Conservation (phyloP, 768 basidiomycete species). For the Rossbeevera mucosa region DNA sequence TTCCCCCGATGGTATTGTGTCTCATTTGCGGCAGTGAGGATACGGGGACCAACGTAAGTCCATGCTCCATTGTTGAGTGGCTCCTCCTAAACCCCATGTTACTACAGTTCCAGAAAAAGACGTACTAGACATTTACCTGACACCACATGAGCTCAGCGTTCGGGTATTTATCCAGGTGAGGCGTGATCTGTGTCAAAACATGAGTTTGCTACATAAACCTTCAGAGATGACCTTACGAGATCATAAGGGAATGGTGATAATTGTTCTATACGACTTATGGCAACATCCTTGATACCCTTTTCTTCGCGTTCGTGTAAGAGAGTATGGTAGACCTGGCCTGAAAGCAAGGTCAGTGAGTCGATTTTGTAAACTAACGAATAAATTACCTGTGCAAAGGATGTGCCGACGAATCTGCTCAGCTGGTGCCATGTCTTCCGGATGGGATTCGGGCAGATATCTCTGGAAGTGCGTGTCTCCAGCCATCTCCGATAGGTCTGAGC, state of each 20-base stretch:
- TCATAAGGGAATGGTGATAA: conserved; percentile 98
- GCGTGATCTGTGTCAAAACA: conserved; percentile 56
- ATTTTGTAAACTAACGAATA: not conserved
- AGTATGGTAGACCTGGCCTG: conserved; percentile 91
- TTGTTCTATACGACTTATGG: conserved; percentile 92
- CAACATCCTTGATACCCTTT: conserved; percentile 86
- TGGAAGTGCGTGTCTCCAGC: conserved; percentile 85
- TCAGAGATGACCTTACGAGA: conserved; percentile 46
- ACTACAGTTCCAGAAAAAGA: not conserved
- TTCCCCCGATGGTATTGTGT: conserved; percentile 89
- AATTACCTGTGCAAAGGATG: conserved; percentile 77
- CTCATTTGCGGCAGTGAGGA: conserved; percentile 88
- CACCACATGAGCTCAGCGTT: conserved; percentile 93
- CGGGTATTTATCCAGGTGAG: conserved; percentile 94
- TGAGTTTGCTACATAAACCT: conserved; percentile 2
- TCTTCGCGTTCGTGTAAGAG: conserved; percentile 88
- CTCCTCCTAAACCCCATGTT: conserved; percentile 57
- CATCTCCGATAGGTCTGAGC: conserved; percentile 86
- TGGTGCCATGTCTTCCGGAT: conserved; percentile 63
- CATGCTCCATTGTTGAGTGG: conserved; percentile 97
- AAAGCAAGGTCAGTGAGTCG: conserved; percentile 1
- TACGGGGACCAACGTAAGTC: conserved; percentile 91
- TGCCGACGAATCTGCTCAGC: conserved; percentile 89
- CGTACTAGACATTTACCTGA: conserved; percentile 45
- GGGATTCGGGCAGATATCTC: conserved; percentile 85